phyloP scores from a whole-genome alignment of 75 land plant species.

The Cunninghamia lanceolata region DNA sequence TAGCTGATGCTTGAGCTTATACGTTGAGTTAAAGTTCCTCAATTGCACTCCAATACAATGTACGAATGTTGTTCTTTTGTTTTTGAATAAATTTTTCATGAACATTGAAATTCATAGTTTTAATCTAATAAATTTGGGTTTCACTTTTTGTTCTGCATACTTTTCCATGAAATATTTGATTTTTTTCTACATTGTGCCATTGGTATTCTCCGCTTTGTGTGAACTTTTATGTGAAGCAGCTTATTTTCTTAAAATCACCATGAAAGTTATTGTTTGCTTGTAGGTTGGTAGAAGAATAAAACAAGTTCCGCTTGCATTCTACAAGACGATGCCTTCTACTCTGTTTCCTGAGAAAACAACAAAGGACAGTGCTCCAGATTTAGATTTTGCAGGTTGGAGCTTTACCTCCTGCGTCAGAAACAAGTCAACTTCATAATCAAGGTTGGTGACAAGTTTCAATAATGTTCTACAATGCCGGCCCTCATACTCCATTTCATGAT shows the following conservation, averaged over 20 bases:
- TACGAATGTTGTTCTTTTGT: too few relatives aligned
- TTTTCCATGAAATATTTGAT: background rate
- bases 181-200: background rate
- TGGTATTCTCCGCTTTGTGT: background rate
- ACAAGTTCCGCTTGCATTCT: constrained; percentile 93
- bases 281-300: constrained; percentile 84
- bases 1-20: too few relatives aligned
- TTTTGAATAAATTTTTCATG: background rate
- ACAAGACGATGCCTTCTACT: constrained; percentile 58
- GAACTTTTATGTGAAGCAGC: background rate
- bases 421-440: background rate
- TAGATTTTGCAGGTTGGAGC: constrained; percentile 89
- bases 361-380: background rate
- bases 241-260: background rate
- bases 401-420: constrained; percentile 23
- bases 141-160: background rate
- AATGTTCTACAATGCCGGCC: background rate
- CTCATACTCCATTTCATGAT: background rate
- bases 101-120: background rate
- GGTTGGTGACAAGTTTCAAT: background rate
- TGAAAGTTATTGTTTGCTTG: constrained; percentile 2
- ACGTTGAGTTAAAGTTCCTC: too few relatives aligned
- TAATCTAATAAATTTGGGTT: background rate
- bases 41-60: too few relatives aligned
- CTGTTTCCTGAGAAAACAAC: constrained; percentile 50